phyloP scores from a whole-genome alignment of 371 early-diverging fungal genomes.

The Apophysomyces variabilis region DNA sequence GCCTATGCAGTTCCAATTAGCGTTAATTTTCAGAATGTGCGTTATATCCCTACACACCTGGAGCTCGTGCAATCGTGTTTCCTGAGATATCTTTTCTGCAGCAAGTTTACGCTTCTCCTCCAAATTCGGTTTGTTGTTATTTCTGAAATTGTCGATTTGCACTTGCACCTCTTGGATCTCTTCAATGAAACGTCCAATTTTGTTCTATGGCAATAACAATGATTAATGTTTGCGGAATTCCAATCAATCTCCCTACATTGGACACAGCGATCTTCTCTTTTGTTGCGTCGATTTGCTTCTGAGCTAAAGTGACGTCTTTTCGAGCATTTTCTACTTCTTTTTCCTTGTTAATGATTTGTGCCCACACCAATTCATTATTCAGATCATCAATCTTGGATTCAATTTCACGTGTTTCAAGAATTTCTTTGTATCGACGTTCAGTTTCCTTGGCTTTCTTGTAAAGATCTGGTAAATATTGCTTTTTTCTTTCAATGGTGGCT shows the following conservation, averaged over 20 bases:
- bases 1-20: neutral
- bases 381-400: slow-evolving; percentile 61
- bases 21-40: neutral
- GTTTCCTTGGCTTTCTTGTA: slow-evolving; percentile 66
- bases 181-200: neutral
- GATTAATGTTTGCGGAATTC: neutral
- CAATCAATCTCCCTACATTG: neutral
- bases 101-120: slow-evolving; percentile 6
- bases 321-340: slow-evolving; percentile 37
- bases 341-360: slow-evolving; percentile 64
- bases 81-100: neutral
- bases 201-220: neutral
- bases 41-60: neutral
- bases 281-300: slow-evolving; percentile 48
- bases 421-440: slow-evolving; percentile 61
- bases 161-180: slow-evolving; percentile 1
- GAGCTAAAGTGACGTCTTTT: slow-evolving; percentile 68
- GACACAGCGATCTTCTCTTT: neutral
- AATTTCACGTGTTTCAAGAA: slow-evolving; percentile 67
- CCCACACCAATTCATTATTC: slow-evolving; percentile 81
- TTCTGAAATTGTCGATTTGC: neutral
- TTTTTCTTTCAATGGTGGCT: slow-evolving; percentile 60
- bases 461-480: slow-evolving; percentile 60
- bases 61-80: neutral
- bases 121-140: neutral